These are phyloP conservation scores for Dioscorea dumetorum DNA, from an alignment of 106 monocot genomes.

Conservation along the genomic window DNA sequence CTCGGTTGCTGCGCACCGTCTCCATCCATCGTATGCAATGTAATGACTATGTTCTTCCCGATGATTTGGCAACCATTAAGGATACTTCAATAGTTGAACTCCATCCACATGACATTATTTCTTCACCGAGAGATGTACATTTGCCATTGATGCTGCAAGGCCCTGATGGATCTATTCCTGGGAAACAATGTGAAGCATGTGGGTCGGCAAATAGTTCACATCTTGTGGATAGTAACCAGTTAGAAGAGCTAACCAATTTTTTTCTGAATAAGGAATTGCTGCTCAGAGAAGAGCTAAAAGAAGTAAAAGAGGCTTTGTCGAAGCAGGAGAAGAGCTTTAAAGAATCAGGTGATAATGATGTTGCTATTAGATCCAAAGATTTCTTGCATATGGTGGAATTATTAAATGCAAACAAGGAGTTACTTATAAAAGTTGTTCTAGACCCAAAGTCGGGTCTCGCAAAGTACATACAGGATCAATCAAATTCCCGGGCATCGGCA, in stretches of 20 bases:
- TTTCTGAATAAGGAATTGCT: conserved; percentile 9
- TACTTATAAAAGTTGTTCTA: conserved; percentile 30
- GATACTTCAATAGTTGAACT: conserved; percentile 5
- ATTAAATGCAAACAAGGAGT: conserved; percentile 29
- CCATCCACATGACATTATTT: conserved; percentile 6
- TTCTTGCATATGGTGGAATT: conserved; percentile 25
- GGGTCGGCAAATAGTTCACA: background rate
- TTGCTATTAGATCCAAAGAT: conserved; percentile 22
- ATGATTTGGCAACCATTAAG: conserved; percentile 6
- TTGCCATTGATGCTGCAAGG: background rate
- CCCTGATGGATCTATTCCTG: background rate
- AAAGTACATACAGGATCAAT: conserved; percentile 1
- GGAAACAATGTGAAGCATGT: conserved; percentile 4
- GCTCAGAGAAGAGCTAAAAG: conserved; percentile 11
- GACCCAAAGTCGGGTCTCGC: conserved; percentile 11
- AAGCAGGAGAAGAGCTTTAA: conserved; percentile 6
- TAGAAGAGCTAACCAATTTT: conserved; percentile 14
- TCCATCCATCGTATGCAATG: conserved; percentile 52
- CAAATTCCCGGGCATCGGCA: background rate
- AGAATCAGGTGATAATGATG: background rate
- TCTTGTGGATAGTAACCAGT: background rate
- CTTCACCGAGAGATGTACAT: conserved; percentile 5
- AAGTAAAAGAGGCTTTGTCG: conserved; percentile 10
- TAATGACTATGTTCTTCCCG: conserved; percentile 23
- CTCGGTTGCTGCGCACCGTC: conserved; percentile 33